Conservation (phyloP, 805 yeast species). For the Saccharomycopsis selenospora region DNA sequence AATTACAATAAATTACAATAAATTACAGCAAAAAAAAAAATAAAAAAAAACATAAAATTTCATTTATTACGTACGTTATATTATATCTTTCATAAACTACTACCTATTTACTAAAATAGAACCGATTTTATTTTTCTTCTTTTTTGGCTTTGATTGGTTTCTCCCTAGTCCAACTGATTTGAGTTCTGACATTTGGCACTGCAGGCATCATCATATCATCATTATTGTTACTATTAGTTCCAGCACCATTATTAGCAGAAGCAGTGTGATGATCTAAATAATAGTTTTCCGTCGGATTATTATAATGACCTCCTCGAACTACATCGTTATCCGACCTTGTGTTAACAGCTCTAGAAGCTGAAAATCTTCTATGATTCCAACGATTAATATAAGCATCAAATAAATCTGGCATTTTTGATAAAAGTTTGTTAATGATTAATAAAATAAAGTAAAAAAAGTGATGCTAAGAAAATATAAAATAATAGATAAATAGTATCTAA, state of each 20-base stretch:
- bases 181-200: slow-evolving; percentile 18
- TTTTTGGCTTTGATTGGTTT: slow-evolving; percentile 1
- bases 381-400: slow-evolving; percentile 6
- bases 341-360: slow-evolving; percentile 14
- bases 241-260: background rate
- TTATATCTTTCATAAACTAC: no score
- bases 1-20: no score
- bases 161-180: slow-evolving; percentile 13
- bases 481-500: no score
- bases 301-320: background rate
- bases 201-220: background rate
- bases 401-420: background rate
- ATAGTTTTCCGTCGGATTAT: no score
- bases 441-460: no score
- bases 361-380: slow-evolving; percentile 12
- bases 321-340: slow-evolving; percentile 15
- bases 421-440: background rate
- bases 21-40: no score
- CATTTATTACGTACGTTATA: no score
- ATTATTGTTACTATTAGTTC: background rate
- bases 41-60: no score
- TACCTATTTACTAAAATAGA: no score
- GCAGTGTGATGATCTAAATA: background rate
- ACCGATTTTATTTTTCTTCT: no score
- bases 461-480: no score